Percentiles rank a stretch among this genome's conserved stretches.
Conservation (phyloP, 2,329 filamentous ascomycete species). For the Aspergillus sp. region DNA sequence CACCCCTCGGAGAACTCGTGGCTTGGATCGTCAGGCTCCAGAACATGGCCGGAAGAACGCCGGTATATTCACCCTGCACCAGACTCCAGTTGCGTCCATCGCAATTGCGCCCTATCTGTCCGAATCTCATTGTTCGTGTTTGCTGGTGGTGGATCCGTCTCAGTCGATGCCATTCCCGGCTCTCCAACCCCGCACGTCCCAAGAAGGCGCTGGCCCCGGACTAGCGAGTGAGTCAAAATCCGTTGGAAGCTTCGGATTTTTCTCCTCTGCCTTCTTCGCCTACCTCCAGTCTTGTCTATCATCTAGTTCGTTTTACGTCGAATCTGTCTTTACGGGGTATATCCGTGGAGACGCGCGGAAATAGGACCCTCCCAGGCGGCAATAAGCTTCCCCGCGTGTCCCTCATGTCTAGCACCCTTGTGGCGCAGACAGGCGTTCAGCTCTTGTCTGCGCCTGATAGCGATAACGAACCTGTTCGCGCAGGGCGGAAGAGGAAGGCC, state of each 20-base stretch:
- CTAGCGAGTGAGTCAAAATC: slow-evolving; percentile 7
- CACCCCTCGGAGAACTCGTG: background rate
- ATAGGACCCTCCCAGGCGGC: background rate
- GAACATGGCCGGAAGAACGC: background rate
- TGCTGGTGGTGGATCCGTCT: background rate
- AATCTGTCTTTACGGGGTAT: background rate
- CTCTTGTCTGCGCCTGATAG: slow-evolving; percentile 3
- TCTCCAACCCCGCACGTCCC: slow-evolving; percentile 9
- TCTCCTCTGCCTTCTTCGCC: slow-evolving; percentile 1
- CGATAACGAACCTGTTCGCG: slow-evolving; percentile 1
- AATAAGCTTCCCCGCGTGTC: background rate
- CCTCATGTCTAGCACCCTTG: slow-evolving; percentile 6
- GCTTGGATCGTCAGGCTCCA: background rate
- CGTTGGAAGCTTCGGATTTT: slow-evolving; percentile 9
- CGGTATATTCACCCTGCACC: background rate
- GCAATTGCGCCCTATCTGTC: background rate
- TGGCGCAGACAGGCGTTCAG: slow-evolving; percentile 13
- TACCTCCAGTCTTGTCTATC: background rate
- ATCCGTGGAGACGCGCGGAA: slow-evolving; percentile 1
- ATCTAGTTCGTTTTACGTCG: background rate
- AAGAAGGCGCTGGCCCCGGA: background rate
- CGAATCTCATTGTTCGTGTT: background rate
- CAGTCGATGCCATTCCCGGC: background rate
- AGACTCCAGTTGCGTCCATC: background rate
- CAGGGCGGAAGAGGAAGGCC: slow-evolving; percentile 32